Percentiles rank a stretch among this genome's conserved stretches.
These are phyloP conservation scores for Metschnikowia cerradonensis DNA, from an alignment of 805 yeast genomes.

Conservation along the genomic window DNA sequence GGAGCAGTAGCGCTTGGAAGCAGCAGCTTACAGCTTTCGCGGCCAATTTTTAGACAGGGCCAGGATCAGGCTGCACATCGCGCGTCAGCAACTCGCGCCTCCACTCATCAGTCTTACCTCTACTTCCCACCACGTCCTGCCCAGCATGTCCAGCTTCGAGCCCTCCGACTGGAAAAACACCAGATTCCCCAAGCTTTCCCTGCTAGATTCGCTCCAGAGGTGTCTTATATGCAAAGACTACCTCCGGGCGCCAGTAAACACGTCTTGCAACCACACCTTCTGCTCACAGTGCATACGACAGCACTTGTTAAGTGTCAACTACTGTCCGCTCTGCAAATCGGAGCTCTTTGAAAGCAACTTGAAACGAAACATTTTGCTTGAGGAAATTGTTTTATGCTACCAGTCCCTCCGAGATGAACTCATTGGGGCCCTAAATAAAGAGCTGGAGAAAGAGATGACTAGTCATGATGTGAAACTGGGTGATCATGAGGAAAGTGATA, in stretches of 20 bases:
- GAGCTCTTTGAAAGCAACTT: slow-evolving; percentile 68
- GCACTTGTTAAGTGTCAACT: slow-evolving; percentile 52
- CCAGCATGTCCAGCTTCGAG: slow-evolving; percentile 34
- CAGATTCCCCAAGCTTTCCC: slow-evolving; percentile 49
- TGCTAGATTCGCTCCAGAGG: slow-evolving; percentile 66
- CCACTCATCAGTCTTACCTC: background rate
- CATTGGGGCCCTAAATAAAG: slow-evolving; percentile 4
- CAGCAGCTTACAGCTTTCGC: background rate
- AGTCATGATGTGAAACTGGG: no score
- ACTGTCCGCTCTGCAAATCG: slow-evolving; percentile 76
- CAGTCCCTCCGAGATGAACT: slow-evolving; percentile 16
- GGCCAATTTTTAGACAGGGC: background rate
- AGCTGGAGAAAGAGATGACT: background rate
- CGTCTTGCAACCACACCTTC: slow-evolving; percentile 84
- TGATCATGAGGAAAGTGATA: no score
- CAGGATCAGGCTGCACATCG: background rate
- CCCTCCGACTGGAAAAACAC: slow-evolving; percentile 68
- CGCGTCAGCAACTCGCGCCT: slow-evolving; percentile 4
- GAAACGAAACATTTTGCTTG: slow-evolving; percentile 63
- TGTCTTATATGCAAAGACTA: slow-evolving; percentile 90
- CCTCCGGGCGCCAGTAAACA: slow-evolving; percentile 71
- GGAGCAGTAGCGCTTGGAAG: background rate
- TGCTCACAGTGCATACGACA: slow-evolving; percentile 84
- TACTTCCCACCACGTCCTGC: background rate
- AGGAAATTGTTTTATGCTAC: slow-evolving; percentile 61